Evolutionary conservation across 768 basidiomycete genomes (phyloP).

Genomic region (Russula foetens): DNA sequence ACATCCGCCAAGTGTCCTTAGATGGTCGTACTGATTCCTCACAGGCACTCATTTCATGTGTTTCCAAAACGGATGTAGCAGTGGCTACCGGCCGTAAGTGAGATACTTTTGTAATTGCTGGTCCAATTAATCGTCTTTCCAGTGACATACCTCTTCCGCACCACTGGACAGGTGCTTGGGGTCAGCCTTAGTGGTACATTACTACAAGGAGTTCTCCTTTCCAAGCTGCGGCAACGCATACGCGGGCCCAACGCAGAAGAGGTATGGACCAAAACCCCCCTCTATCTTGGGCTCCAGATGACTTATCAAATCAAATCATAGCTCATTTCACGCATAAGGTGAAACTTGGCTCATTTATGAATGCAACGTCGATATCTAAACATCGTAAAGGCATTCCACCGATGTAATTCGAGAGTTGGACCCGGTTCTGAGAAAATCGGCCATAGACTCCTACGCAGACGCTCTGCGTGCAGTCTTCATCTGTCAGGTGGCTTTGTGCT

Average conservation of each 20-base stretch:
- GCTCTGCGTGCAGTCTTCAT: slow-evolving; percentile 80
- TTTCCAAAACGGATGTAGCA: slow-evolving; percentile 74
- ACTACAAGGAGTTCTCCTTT: slow-evolving; percentile 68
- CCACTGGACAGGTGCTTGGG: slow-evolving; percentile 91
- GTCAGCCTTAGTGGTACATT: slow-evolving; percentile 84
- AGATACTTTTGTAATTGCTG: background rate
- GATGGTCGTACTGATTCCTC: slow-evolving; percentile 4
- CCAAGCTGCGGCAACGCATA: slow-evolving; percentile 65
- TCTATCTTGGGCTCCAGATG: slow-evolving; percentile 2
- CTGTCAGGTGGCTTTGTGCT: slow-evolving; percentile 59
- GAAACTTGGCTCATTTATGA: slow-evolving; percentile 18
- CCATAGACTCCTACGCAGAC: slow-evolving; percentile 69
- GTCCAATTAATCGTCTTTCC: slow-evolving; percentile 3
- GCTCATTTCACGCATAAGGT: slow-evolving; percentile 71
- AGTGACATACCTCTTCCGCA: slow-evolving; percentile 93
- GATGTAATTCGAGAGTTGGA: slow-evolving; percentile 61
- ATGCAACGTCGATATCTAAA: background rate
- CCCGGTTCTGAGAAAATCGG: slow-evolving; percentile 46
- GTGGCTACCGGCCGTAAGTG: slow-evolving; percentile 84
- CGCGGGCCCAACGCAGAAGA: slow-evolving; percentile 64
- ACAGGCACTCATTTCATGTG: slow-evolving; percentile 82
- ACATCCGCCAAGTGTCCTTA: slow-evolving; percentile 12
- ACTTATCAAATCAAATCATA: slow-evolving; percentile 27
- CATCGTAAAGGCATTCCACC: slow-evolving; percentile 50
- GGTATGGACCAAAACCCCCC: slow-evolving; percentile 36